phyloP scores from a whole-genome alignment of 306 rosid genomes.

The Hippophae rhamnoides region DNA sequence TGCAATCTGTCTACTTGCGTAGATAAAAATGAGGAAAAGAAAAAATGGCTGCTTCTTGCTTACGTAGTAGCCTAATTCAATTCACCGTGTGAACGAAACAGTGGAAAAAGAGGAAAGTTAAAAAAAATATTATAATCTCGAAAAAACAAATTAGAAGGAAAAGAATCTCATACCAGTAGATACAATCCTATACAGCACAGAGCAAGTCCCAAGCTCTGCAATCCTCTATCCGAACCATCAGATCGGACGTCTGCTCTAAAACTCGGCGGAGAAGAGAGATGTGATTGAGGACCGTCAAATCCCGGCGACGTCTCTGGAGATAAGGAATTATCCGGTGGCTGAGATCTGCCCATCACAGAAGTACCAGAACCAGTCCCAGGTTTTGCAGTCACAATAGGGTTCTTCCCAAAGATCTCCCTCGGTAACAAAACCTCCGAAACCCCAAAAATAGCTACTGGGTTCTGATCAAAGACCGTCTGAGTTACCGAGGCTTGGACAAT shows the following conservation, averaged over 20 bases:
- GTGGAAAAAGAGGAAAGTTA: conserved; percentile 8
- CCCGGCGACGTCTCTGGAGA: conserved; percentile 52
- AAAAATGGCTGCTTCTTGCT: conserved; percentile 13
- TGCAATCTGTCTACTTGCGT: conserved; percentile 17
- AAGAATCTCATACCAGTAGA: conserved; percentile 50
- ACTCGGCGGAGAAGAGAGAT: conserved; percentile 69
- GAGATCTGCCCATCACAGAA: conserved; percentile 21
- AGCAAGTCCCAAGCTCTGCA: conserved; percentile 26
- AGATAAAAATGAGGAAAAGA: neutral
- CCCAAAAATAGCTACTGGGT: conserved; percentile 88
- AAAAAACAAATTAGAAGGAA: conserved; percentile 19
- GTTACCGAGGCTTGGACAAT: conserved; percentile 65
- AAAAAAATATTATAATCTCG: conserved; percentile 8
- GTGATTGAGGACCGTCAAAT: conserved; percentile 36
- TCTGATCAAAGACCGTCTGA: conserved; percentile 85
- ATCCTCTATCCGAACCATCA: conserved; percentile 18
- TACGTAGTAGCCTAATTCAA: conserved; percentile 24
- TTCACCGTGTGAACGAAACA: conserved; percentile 17
- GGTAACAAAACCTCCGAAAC: conserved; percentile 81
- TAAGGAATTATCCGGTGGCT: conserved; percentile 38
- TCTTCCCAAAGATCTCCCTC: conserved; percentile 63
- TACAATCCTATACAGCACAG: conserved; percentile 69
- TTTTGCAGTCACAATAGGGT: conserved; percentile 26
- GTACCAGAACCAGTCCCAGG: conserved; percentile 16
- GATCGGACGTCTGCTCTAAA: conserved; percentile 43